phyloP scores from a whole-genome alignment of 2,329 filamentous ascomycete species.

The Xylaria hypoxylon region DNA sequence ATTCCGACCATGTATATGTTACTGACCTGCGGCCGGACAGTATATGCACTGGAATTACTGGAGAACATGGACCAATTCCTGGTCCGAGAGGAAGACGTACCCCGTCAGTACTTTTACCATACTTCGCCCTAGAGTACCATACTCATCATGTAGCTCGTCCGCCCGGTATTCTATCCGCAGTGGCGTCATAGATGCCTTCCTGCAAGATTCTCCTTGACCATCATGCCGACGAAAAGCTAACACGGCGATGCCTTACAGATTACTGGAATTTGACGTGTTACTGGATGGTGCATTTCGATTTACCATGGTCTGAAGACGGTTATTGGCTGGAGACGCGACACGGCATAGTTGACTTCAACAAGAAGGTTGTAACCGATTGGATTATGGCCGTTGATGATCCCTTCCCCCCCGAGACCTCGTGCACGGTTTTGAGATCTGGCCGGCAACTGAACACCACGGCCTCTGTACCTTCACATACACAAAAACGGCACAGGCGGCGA shows the following conservation, averaged over 20 bases:
- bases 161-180: neutral
- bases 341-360: neutral
- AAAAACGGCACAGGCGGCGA: neutral
- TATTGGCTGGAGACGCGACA: neutral
- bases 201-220: neutral
- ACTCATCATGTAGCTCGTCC: neutral
- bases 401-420: neutral
- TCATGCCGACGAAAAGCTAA: neutral
- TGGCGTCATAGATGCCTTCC: neutral
- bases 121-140: neutral
- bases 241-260: neutral
- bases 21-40: neutral
- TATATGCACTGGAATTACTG: neutral
- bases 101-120: neutral
- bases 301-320: neutral
- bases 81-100: neutral
- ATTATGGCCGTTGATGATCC: neutral
- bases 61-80: too few species aligned
- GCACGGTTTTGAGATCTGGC: neutral
- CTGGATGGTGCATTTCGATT: neutral
- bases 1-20: neutral
- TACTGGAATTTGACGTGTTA: neutral
- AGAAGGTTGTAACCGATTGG: conserved; percentile 1
- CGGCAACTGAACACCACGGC: too few species aligned
- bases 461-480: neutral